Conservation (phyloP, 371 early-diverging fungal genomes). For the Mortierella sp. region DNA sequence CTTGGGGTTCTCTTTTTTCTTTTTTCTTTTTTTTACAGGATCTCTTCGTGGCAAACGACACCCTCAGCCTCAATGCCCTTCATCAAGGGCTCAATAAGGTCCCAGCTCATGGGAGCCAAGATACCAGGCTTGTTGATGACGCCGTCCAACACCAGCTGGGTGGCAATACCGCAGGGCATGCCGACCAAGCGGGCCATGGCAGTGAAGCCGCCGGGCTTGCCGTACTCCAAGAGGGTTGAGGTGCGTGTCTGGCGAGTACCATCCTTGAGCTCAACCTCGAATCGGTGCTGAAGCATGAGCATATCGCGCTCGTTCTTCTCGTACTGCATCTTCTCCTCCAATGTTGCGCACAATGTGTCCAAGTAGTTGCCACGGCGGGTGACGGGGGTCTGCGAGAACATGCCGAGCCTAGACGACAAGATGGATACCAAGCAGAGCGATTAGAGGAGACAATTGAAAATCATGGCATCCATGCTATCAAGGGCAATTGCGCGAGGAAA, state of each 20-base stretch:
- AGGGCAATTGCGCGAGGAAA: too few species aligned
- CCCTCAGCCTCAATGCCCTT: constrained; percentile 87
- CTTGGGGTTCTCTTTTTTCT: too few species aligned
- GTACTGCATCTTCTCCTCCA: constrained; percentile 95
- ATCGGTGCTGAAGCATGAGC: constrained; percentile 97
- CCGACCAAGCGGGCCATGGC: constrained; percentile 99
- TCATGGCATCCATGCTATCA: too few species aligned
- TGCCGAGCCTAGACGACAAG: constrained; percentile 89
- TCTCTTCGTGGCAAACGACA: constrained; percentile 88
- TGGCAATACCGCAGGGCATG: constrained; percentile 96
- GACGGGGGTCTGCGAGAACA: constrained; percentile 73
- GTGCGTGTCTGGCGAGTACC: constrained; percentile 84
- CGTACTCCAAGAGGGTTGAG: constrained; percentile 93
- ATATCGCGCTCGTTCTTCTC: constrained; percentile 93
- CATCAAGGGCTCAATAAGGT: constrained; percentile 92
- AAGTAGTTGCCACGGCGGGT: constrained; percentile 83
- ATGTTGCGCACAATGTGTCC: constrained; percentile 95
- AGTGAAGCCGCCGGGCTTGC: constrained; percentile 83
- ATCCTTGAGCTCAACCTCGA: constrained; percentile 88
- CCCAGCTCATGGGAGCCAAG: constrained; percentile 92
- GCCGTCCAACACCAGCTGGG: constrained; percentile 91
- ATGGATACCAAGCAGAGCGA: too few species aligned
- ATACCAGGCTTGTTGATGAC: constrained; percentile 80
- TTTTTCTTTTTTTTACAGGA: constrained; percentile 62
- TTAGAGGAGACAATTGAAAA: too few species aligned